These are phyloP conservation scores for Acanthochlamys bracteata DNA, from an alignment of 106 monocot species.

Conservation along the genomic window DNA sequence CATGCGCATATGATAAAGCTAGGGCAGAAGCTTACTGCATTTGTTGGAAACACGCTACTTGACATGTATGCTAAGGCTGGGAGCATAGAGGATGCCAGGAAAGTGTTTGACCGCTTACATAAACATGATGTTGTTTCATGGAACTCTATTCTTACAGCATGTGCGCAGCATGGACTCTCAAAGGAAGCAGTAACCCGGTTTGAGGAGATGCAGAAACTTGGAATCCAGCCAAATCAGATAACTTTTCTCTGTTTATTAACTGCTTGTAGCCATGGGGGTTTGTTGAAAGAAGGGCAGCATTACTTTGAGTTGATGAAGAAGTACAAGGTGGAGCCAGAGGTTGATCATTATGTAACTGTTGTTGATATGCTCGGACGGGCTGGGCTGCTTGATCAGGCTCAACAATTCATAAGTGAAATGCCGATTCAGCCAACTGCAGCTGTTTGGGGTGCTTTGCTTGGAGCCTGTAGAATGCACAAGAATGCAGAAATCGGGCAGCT, in stretches of 20 bases:
- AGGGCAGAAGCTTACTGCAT: conserved; percentile 33
- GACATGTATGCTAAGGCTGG: conserved; percentile 81
- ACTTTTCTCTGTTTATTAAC: conserved; percentile 33
- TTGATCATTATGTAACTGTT: conserved; percentile 37
- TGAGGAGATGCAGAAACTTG: conserved; percentile 44
- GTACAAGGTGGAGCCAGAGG: conserved; percentile 14
- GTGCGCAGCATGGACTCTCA: conserved; percentile 50
- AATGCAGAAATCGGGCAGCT: conserved; percentile 1
- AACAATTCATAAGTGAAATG: conserved; percentile 20
- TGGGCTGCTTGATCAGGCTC: conserved; percentile 25
- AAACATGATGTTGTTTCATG: conserved; percentile 40
- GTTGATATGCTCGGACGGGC: conserved; percentile 38
- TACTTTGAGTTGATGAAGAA: conserved; percentile 22
- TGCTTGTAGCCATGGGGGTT: conserved; percentile 28
- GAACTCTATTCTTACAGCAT: conserved; percentile 46
- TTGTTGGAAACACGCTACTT: conserved; percentile 42
- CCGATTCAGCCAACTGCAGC: conserved; percentile 19
- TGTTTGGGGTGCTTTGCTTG: conserved; percentile 22
- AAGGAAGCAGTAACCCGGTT: conserved; percentile 27
- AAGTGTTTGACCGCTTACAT: conserved; percentile 39
- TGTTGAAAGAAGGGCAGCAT: conserved; percentile 17
- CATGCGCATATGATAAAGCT: conserved; percentile 28
- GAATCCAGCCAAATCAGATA: too few species aligned
- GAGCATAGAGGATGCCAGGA: conserved; percentile 32
- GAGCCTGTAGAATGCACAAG: conserved; percentile 5